Evolutionary conservation across 2,329 filamentous ascomycete genomes (phyloP).

Genomic region (Sclerotiophoma versabilis): DNA sequence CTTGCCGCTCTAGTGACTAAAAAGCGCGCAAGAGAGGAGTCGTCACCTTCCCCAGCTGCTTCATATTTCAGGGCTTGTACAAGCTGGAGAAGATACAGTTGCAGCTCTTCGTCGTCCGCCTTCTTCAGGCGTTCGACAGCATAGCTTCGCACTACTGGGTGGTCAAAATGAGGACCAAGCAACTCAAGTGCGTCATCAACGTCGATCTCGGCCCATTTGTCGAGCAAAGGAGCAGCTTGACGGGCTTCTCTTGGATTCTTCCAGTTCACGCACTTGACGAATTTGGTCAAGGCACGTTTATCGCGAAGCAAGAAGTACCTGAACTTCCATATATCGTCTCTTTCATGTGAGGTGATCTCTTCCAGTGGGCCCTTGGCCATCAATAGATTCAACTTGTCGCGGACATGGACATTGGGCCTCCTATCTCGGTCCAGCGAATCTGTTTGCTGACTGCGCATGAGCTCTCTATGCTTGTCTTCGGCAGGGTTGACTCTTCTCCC

Average conservation of each 20-base stretch:
- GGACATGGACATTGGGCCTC: slow-evolving; percentile 93
- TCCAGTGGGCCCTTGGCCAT: slow-evolving; percentile 94
- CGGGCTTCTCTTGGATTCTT: slow-evolving; percentile 82
- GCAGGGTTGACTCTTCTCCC: slow-evolving; percentile 90
- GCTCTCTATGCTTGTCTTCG: slow-evolving; percentile 89
- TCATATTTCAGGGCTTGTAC: slow-evolving; percentile 90
- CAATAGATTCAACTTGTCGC: slow-evolving; percentile 90
- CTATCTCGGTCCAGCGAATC: slow-evolving; percentile 94
- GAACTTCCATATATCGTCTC: slow-evolving; percentile 97
- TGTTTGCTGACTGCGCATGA: slow-evolving; percentile 91
- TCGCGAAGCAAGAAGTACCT: slow-evolving; percentile 92
- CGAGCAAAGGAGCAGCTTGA: slow-evolving; percentile 87
- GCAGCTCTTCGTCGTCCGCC: slow-evolving; percentile 88
- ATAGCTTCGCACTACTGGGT: slow-evolving; percentile 85
- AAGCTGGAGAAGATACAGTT: slow-evolving; percentile 89
- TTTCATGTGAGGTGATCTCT: slow-evolving; percentile 85
- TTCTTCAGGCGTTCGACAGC: slow-evolving; percentile 91
- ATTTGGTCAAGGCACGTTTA: slow-evolving; percentile 87
- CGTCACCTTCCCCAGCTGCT: slow-evolving; percentile 64
- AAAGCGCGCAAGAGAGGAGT: slow-evolving; percentile 88
- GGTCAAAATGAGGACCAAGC: slow-evolving; percentile 90
- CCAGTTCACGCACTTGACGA: slow-evolving; percentile 98
- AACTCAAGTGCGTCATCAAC: slow-evolving; percentile 95
- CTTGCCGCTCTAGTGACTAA: slow-evolving; percentile 85
- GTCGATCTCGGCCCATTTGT: slow-evolving; percentile 96